Percentiles rank a stretch among this genome's conserved stretches.
Evolutionary conservation across 129 eudicot genomes (phyloP).

Genomic region (Chrysanthemum lavandulifolium): DNA sequence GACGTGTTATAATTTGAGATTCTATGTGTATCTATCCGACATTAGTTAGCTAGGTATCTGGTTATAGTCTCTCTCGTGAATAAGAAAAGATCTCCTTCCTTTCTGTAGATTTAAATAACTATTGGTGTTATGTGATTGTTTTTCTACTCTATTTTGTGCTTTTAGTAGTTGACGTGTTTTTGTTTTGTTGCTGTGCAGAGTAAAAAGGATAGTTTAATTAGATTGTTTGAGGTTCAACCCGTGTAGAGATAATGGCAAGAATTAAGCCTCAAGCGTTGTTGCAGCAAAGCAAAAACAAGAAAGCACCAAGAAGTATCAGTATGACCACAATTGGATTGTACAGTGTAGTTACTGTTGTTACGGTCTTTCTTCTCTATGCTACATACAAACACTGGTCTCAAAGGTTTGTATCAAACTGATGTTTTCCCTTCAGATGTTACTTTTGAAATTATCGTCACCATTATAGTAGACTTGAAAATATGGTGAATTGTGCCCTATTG

Average conservation of each 20-base stretch:
- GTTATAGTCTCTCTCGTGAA: too few relatives aligned
- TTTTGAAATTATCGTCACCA: not conserved
- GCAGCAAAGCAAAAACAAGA: constrained; percentile 98
- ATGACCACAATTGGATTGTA: constrained; percentile 56
- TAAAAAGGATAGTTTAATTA: constrained; percentile 2
- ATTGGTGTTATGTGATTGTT: too few relatives aligned
- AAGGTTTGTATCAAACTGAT: constrained; percentile 48
- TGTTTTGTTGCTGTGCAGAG: constrained; percentile 16
- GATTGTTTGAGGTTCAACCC: constrained; percentile 19
- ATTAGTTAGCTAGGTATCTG: too few relatives aligned
- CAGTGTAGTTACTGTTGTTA: constrained; percentile 51
- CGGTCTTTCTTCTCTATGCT: constrained; percentile 64
- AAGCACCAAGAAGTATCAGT: constrained; percentile 78
- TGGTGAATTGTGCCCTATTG: constrained; percentile 17
- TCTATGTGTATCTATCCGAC: too few relatives aligned
- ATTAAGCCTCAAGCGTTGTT: constrained; percentile 97
- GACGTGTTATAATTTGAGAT: too few relatives aligned
- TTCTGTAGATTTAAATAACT: too few relatives aligned
- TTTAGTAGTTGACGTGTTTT: constrained; percentile 5
- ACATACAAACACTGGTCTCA: constrained; percentile 77
- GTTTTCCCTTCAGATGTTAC: not conserved
- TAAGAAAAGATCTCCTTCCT: too few relatives aligned
- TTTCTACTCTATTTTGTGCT: not conserved
- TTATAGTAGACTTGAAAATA: not conserved
- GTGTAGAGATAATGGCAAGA: constrained; percentile 60